Base-by-base conservation (phyloP, 2,329 filamentous ascomycete species). In the Akanthomyces uredinophilus region DNA sequence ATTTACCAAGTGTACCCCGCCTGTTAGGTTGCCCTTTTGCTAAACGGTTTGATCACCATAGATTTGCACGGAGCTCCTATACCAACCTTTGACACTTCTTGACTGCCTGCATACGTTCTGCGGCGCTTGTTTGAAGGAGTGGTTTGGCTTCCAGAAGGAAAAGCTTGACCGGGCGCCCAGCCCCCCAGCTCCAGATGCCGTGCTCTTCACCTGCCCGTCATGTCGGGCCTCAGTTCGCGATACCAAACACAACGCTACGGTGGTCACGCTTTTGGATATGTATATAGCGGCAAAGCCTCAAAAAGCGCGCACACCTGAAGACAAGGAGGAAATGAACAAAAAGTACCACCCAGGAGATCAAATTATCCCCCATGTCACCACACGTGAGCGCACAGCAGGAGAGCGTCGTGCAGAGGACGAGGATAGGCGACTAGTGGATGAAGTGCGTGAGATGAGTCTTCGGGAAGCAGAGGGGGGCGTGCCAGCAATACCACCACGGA, bases 51-150 rank as follows among this genome's bases (percentile, higher is more conserved):
- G 35, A n/a, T 50, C 7, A 39, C 37, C 58, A 53, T 62, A 97
- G 93, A 99, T 99, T 71, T 99, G 95, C 81, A 96, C 94, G 69
- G 95, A 98, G 75, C 85, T 96, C 66, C 87, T 96, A 65, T 96
- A 92, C 77, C 91, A 96, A 74, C 92, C 93, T 39, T 83, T 96
- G 66, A 96, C 92, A 32, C 86, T 96, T 55, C 90, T 96, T 74
- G 91, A 96, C 79, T 96, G 92, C 73, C 85, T 96, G 50, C 92
- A 96, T 77, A 97, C 94, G 51, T 99, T 96, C 76, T 99, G 95
- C 79, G 95, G 93, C 66, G 90, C 91, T 44, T 99, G 95, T 72
- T 76, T 98, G 63, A 96, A 96, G 75, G 92, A 96, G 79, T 99
- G 95, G 95, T 99, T 98, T 73, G 79, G 81, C 65, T 95, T 87